A percentile compares a stretch with the other conserved stretches of the same genome.
Evolutionary conservation across 1,284 basidiomycete genomes (phyloP).

Genomic region (Cystobasidium sp.): DNA sequence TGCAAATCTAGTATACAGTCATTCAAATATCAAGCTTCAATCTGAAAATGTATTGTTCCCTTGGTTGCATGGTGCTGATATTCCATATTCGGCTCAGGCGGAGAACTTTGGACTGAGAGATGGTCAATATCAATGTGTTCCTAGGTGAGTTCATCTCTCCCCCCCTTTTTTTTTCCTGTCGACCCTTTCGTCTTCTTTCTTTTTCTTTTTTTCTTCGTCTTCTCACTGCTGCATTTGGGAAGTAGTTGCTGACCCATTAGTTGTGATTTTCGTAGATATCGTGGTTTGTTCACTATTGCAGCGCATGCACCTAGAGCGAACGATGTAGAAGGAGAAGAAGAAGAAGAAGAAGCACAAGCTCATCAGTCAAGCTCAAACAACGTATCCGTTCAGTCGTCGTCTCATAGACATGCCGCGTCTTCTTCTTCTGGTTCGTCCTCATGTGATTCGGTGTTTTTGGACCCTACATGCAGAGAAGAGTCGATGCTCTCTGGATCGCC

Average conservation of each 20-base stretch:
- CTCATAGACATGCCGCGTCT: not conserved
- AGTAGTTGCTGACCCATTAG: not conserved
- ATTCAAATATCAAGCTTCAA: constrained; percentile 50
- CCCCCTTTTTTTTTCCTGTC: not conserved
- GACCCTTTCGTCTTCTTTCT: too few relatives aligned
- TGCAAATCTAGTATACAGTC: constrained; percentile 18
- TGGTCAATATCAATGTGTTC: constrained; percentile 51
- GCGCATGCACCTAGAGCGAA: constrained; percentile 17
- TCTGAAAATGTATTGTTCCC: constrained; percentile 78
- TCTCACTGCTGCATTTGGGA: too few relatives aligned
- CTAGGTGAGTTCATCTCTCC: constrained; percentile 47
- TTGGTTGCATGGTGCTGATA: constrained; percentile 80
- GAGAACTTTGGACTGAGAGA: constrained; percentile 68
- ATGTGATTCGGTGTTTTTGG: constrained; percentile 5
- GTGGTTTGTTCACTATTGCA: constrained; percentile 28
- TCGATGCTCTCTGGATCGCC: not conserved
- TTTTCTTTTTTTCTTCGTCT: too few relatives aligned
- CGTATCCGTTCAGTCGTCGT: not conserved
- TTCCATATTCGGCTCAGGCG: constrained; percentile 74
- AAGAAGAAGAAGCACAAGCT: not conserved
- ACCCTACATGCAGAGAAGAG: constrained; percentile 1
- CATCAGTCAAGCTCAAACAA: not conserved
- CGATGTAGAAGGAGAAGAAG: constrained; percentile 2
- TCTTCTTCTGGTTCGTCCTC: not conserved
- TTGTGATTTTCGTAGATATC: constrained; percentile 9